A percentile compares a stretch with the other conserved stretches of the same genome.
Evolutionary conservation across 768 basidiomycete genomes (phyloP).

Genomic region (Lepiota venenata): DNA sequence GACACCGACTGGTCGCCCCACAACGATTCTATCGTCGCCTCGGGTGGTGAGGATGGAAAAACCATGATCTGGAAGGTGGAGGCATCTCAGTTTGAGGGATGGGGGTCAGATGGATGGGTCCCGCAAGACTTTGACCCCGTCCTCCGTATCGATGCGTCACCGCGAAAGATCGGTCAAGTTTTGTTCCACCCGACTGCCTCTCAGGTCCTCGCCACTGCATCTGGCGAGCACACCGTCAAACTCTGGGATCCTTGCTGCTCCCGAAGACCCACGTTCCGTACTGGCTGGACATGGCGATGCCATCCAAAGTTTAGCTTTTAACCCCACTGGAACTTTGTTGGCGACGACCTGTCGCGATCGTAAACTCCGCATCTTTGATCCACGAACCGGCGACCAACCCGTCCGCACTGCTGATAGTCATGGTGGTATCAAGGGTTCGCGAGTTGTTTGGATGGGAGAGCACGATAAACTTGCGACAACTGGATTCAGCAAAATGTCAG

Average conservation of each 20-base stretch:
- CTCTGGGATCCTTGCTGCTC: conserved; percentile 87
- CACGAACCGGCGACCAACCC: conserved; percentile 78
- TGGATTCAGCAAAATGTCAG: conserved; percentile 96
- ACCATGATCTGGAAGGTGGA: conserved; percentile 89
- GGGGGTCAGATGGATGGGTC: conserved; percentile 81
- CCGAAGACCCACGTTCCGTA: conserved; percentile 58
- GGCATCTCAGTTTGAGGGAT: conserved; percentile 66
- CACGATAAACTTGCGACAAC: conserved; percentile 88
- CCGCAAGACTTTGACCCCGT: conserved; percentile 85
- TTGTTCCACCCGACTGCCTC: conserved; percentile 90
- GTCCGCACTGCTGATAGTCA: conserved; percentile 85
- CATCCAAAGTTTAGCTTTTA: conserved; percentile 84
- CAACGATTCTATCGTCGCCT: conserved; percentile 87
- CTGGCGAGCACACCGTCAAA: conserved; percentile 83
- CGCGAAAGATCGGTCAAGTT: conserved; percentile 92
- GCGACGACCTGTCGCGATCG: conserved; percentile 92
- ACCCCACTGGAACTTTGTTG: conserved; percentile 73
- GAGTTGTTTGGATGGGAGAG: conserved; percentile 90
- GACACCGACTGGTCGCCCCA: conserved; percentile 98
- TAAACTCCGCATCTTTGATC: conserved; percentile 90
- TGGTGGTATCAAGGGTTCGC: conserved; percentile 88
- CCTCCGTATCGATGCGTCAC: conserved; percentile 71
- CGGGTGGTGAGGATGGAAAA: conserved; percentile 93
- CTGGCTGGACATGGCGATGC: conserved; percentile 81
- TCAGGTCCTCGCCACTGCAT: conserved; percentile 77